Conservation (phyloP, 1,284 basidiomycete genomes). For the Cryptococcus wingfieldii region DNA sequence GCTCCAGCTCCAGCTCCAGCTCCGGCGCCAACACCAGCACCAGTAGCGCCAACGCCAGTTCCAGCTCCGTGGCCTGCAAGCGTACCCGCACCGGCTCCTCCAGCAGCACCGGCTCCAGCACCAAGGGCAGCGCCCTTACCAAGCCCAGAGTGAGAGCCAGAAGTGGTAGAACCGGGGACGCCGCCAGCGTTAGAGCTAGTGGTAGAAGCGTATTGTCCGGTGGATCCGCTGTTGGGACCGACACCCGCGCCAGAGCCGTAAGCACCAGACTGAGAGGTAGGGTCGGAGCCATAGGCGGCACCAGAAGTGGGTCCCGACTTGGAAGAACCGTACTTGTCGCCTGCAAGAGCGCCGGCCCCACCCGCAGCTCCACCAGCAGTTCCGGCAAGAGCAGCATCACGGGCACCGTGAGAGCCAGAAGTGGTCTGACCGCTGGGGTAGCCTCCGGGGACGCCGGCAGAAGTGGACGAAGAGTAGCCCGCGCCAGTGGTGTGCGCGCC, state of each 20-base stretch:
- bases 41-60: not conserved
- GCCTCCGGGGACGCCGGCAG: not conserved
- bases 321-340: slow-evolving; percentile 1
- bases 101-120: slow-evolving; percentile 7
- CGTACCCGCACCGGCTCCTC: slow-evolving; percentile 3
- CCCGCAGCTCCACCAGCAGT: slow-evolving; percentile 9
- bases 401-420: slow-evolving; percentile 5
- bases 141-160: not conserved
- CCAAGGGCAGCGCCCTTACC: slow-evolving; percentile 3
- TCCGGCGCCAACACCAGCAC: not conserved
- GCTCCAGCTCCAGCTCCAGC: slow-evolving; percentile 4
- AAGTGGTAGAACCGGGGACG: too few species aligned
- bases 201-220: slow-evolving; percentile 14
- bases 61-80: not conserved
- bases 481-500: slow-evolving; percentile 16
- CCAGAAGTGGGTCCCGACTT: slow-evolving; percentile 4
- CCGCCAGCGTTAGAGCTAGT: slow-evolving; percentile 2
- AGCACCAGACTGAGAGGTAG: slow-evolving; percentile 7
- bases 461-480: not conserved
- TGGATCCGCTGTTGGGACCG: slow-evolving; percentile 16
- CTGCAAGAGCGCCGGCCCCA: slow-evolving; percentile 17
- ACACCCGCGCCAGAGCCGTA: slow-evolving; percentile 12
- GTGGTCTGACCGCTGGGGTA: not conserved
- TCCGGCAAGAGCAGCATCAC: slow-evolving; percentile 18
- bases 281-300: slow-evolving; percentile 4